A percentile compares a stretch with the other conserved stretches of the same genome.
These are phyloP conservation scores for Cryptococcus sp. DNA, from an alignment of 1,284 basidiomycete genomes.

Conservation along the genomic window DNA sequence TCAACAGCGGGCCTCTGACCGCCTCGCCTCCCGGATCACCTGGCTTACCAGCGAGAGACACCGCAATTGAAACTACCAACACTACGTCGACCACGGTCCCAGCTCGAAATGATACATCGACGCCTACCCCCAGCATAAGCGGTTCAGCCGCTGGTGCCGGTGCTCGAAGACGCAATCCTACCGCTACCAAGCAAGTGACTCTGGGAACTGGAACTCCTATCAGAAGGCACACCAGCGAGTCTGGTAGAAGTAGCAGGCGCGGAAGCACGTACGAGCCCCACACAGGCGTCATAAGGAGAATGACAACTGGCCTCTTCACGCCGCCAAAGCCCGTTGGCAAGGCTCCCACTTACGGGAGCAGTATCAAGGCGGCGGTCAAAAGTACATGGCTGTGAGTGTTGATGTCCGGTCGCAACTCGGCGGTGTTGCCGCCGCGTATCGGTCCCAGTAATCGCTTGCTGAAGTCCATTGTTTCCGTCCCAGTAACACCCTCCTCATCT, in stretches of 20 bases:
- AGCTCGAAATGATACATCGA: too few species aligned
- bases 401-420: neutral
- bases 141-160: neutral
- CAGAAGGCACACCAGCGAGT: neutral
- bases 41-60: neutral
- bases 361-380: slow-evolving; percentile 45
- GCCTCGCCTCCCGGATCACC: slow-evolving; percentile 1
- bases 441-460: too few species aligned
- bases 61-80: neutral
- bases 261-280: slow-evolving; percentile 9
- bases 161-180: neutral
- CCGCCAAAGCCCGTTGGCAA: slow-evolving; percentile 47
- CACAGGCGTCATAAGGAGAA: slow-evolving; percentile 26
- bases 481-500: slow-evolving; percentile 54
- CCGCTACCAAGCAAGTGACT: neutral
- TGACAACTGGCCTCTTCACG: slow-evolving; percentile 50
- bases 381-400: slow-evolving; percentile 52
- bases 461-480: neutral
- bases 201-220: neutral
- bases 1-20: neutral
- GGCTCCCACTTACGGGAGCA: slow-evolving; percentile 48
- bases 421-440: too few species aligned
- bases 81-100: neutral
- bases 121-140: too few species aligned
- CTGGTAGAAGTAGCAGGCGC: neutral